Base-by-base conservation (phyloP, 2,329 filamentous ascomycete genomes). In the Emergomyces africanus region DNA sequence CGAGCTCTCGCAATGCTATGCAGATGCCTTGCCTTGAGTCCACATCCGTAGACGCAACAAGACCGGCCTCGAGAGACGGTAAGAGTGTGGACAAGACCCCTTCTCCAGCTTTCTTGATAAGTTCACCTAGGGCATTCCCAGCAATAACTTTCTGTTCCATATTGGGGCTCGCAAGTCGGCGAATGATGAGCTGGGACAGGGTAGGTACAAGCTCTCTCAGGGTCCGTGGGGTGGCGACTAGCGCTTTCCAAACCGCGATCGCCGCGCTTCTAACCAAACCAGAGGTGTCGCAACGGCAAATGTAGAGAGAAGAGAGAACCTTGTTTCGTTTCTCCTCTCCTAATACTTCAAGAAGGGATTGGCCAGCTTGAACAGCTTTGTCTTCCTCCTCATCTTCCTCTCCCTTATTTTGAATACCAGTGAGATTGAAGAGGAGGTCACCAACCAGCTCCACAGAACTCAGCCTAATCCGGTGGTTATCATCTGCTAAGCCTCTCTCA, bases 131-230 rank as follows among this genome's bases (percentile, higher is more conserved):
- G 54, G 94, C 90, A 72, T 97, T 97, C 72, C 92, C 92, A 65
- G 95, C 94, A 78, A 99, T 99, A 66, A 96, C 88, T 78, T 96
- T 97, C 74, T 99, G 94, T 73, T 99, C 94, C 86, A 95, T 91
- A 70, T 96, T 97, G 51, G 91, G 88, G 72, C 91, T 97, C 62
- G 90, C 94, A 66, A 99, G 82, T 54, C 94, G 88, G 61, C 89
- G 85, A 71, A 99, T 97, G 66, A 99, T 87, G 63, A 99, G 84
- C 71, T 96, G 91, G 5, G 90, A 95, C 61, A 99, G 85, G 1
- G 90, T 96, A 50, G 94, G 92, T 53, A 96, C 87, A 68, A 99
- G 83, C 71, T 99, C 94, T 77, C 96, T 96, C 68, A 99, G 84
- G 15, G 89, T 96, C 65, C 86, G 86, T 37, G 94, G 94, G 61